Conservation (phyloP, 2,329 filamentous ascomycete genomes). For the Hirsutella rhossiliensis region DNA sequence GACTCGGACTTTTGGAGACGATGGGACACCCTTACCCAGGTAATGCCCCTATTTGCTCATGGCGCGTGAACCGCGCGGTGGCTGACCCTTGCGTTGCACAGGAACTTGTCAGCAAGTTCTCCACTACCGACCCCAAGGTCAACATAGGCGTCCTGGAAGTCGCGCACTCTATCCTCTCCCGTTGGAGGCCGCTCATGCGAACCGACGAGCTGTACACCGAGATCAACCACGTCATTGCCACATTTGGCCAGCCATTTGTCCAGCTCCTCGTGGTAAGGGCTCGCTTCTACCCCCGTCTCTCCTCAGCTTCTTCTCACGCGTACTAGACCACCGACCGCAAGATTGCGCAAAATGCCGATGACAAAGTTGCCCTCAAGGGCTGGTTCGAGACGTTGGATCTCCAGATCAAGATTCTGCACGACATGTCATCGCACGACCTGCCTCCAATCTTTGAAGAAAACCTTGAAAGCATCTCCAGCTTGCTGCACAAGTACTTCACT, state of each 20-base stretch:
- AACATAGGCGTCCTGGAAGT: slow-evolving; percentile 95
- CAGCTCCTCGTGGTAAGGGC: slow-evolving; percentile 57
- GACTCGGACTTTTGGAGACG: slow-evolving; percentile 95
- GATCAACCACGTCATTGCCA: slow-evolving; percentile 86
- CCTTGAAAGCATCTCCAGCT: slow-evolving; percentile 58
- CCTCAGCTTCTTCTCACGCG: background rate
- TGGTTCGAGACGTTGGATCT: slow-evolving; percentile 81
- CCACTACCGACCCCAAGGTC: slow-evolving; percentile 65
- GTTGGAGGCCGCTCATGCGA: slow-evolving; percentile 89
- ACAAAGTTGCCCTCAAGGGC: slow-evolving; percentile 61
- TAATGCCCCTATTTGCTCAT: slow-evolving; percentile 17
- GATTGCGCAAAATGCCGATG: slow-evolving; percentile 63
- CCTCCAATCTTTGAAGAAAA: slow-evolving; percentile 91
- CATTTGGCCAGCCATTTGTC: slow-evolving; percentile 76
- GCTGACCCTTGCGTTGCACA: slow-evolving; percentile 16
- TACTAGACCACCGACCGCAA: slow-evolving; percentile 52
- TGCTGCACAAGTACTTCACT: slow-evolving; percentile 85
- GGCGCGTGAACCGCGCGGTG: no score
- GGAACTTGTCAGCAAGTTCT: slow-evolving; percentile 83
- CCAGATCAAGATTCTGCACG: slow-evolving; percentile 84
- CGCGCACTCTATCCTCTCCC: slow-evolving; percentile 92
- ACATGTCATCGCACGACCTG: slow-evolving; percentile 94
- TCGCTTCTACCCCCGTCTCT: background rate
- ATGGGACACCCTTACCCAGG: slow-evolving; percentile 91
- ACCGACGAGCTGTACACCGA: slow-evolving; percentile 89